Base-by-base conservation (phyloP, 306 rosid species). In the Sindora glabra region DNA sequence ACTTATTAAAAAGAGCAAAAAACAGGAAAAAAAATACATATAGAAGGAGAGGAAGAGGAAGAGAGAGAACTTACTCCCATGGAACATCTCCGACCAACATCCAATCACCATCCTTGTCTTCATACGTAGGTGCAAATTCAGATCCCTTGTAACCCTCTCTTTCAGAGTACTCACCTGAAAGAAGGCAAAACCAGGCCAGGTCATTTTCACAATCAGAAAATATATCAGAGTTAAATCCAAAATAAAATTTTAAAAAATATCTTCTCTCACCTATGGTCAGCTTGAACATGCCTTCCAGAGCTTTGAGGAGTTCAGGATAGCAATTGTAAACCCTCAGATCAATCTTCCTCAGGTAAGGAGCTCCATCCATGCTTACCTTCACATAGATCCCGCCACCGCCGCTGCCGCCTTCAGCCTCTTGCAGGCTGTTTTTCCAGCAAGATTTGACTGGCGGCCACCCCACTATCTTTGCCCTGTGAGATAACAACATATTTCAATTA, bases 81-180 rank as follows among this genome's bases (percentile, higher is more conserved):
- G 92, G 97, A 77, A 91, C 97, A 79, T 91, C 97, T 77, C 96
- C 97, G 59, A 87, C 91, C 22, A 90, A 81, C 97, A 90, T 90
- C 97, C 89, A 90, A 23, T 90, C 97, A 30, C 91, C 96, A 40
- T 90, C 97, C 72, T 83, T 90, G 73, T 90, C 97, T 67, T 90
- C 87, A 53, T 90, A 91, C 18, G 97, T 91, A 19, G 97, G 97
- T 62, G 60, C 89, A 74, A 58, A 85, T 25, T 87, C 91, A 32
- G 96, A 91, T 58, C 95, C 97, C 61, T 87, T 85, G 47, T 85
- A 91, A 34, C 95, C 95, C 60, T 91, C 96, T 66, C 90, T 85
- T 57, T 90, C 97, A 3, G 87, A 79, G 61, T 87, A 90, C 50
- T 72, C 79, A 16, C 94, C 97, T 87, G 36, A 44, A 68, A 68